Base-by-base conservation (phyloP, 2,329 filamentous ascomycete genomes). In the Fonsecaea nubica region DNA sequence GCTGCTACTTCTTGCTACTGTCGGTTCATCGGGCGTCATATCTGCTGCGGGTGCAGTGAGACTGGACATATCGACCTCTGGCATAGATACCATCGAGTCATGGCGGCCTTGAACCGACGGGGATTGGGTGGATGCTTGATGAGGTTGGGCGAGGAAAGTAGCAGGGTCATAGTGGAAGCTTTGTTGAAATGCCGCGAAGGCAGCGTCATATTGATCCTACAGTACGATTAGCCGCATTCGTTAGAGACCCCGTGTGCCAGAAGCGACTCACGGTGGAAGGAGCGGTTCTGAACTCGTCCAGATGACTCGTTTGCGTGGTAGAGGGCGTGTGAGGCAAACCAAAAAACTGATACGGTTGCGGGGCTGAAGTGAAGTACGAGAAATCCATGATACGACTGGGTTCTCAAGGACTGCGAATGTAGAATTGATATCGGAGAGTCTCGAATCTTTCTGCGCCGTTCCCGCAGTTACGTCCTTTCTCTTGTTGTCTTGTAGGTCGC, bases 341-440 rank as follows among this genome's bases (percentile, higher is more conserved):
- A 58, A 84, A 79, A 68, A 84, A 83, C 45, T 81, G 80, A 71
- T 83, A 87, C 18, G 75, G 73, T 56, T 73, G 72, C 21, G 79
- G 73, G 38, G 79, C 76, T 18, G 80, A 73, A 58, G 76, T 74
- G 71, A 83, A 87, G 75, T 84, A 87, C 61, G 81, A 80, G 75
- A 86, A 88, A 72, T 88, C 85, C 85, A 88, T 88, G 50, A 33
- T 42, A 30, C 30, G 25, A 32, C 25, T 35, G 33, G 33, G 25
- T 25, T 25, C 25, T 55, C 18, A 13, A n/a, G 25, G 36, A 54
- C 18, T 21, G 25, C 8, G 40, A 55, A 35, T 12, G 6, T 48
- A 45, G 54, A 53, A 38, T 35, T 36, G 54, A 9, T 7, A 21
- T 9, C 35, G 52, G 58, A 4, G 8, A 4, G 8, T n/a, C 6